Base-by-base conservation (phyloP, 2,329 filamentous ascomycete species). In the Colletotrichum sp. region DNA sequence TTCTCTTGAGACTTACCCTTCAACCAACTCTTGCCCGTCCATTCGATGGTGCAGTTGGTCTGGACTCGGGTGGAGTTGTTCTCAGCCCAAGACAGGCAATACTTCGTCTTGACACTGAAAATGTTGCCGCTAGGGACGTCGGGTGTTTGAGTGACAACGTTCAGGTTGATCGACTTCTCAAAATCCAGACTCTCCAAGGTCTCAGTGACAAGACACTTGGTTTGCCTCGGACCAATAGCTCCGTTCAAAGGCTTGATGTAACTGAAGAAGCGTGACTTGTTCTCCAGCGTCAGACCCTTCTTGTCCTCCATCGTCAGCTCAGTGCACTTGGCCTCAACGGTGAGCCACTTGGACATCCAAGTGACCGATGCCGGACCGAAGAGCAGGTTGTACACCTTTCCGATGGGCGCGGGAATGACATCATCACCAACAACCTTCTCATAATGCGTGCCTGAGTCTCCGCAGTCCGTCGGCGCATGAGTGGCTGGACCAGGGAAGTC, bases 11-110 rank as follows among this genome's bases (percentile, higher is more conserved):
- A 82, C 88, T 83, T 88, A 98, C 96, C 95, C 88, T 97, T 98
- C 62, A 99, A 87, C 97, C 97, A 99, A 87, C 96, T 98, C 89
- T 99, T 99, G 80, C 96, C 96, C 5, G 94, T 94, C 98, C 98
- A 99, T 82, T 99, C 98, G 59, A 98, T 95, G 3, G 93, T 94
- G 83, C 95, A 98, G 79, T 94, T 98, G 86, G 96, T 94, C 77
- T 97, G 92, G 34, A 99, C 87, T 32, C 96, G 91, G 2, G 98
- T 99, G 52, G 92, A 88, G 81, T 98, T 98, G 77, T 93, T 94
- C 67, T 97, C 93, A 6, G 93, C 96, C 97, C 97, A 99, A 68
- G 95, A 95, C 26, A 99, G 89, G 82, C 98, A 98, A 82, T 99
- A 99, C 80, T 94, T 95, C 5, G 97, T 99, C 86, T 98, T 99